phyloP scores from a whole-genome alignment of 495 filamentous ascomycete species.

The Xylaria nigripes region DNA sequence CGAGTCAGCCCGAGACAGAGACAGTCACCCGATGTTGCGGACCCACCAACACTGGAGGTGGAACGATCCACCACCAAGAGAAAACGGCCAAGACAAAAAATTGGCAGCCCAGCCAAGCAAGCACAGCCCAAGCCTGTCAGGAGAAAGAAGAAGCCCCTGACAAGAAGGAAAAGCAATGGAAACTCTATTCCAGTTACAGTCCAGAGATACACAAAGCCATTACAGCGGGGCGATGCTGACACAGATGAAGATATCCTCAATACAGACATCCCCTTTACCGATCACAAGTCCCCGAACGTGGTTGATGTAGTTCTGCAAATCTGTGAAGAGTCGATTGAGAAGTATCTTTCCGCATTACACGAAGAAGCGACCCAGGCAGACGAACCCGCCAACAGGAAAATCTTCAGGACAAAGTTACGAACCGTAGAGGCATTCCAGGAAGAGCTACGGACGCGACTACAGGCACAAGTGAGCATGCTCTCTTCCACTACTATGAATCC shows the following conservation, averaged over 20 bases:
- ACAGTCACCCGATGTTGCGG: neutral
- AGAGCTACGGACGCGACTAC: slow-evolving; percentile 56
- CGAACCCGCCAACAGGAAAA: slow-evolving; percentile 36
- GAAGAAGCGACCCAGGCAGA: slow-evolving; percentile 31
- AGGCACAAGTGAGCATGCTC: slow-evolving; percentile 45
- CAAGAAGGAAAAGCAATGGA: slow-evolving; percentile 20
- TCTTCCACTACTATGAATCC: neutral
- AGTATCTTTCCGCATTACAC: slow-evolving; percentile 37
- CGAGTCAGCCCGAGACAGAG: slow-evolving; percentile 20
- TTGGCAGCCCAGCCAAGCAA: slow-evolving; percentile 30
- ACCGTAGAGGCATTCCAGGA: slow-evolving; percentile 59
- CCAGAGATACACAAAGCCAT: slow-evolving; percentile 38
- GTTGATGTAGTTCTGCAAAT: slow-evolving; percentile 63
- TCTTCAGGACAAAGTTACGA: slow-evolving; percentile 53
- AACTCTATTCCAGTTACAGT: slow-evolving; percentile 36
- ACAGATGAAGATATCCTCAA: slow-evolving; percentile 39
- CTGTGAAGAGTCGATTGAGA: slow-evolving; percentile 58
- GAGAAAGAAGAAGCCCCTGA: slow-evolving; percentile 14
- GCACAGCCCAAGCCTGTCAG: slow-evolving; percentile 24
- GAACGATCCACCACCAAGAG: slow-evolving; percentile 23
- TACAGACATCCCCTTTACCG: slow-evolving; percentile 42
- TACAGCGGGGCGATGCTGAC: slow-evolving; percentile 15
- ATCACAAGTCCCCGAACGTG: slow-evolving; percentile 57
- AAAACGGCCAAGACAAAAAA: slow-evolving; percentile 24
- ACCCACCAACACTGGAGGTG: slow-evolving; percentile 15